Base-by-base conservation (phyloP, 441 rosid genomes). In the Biscutella laevigata region DNA sequence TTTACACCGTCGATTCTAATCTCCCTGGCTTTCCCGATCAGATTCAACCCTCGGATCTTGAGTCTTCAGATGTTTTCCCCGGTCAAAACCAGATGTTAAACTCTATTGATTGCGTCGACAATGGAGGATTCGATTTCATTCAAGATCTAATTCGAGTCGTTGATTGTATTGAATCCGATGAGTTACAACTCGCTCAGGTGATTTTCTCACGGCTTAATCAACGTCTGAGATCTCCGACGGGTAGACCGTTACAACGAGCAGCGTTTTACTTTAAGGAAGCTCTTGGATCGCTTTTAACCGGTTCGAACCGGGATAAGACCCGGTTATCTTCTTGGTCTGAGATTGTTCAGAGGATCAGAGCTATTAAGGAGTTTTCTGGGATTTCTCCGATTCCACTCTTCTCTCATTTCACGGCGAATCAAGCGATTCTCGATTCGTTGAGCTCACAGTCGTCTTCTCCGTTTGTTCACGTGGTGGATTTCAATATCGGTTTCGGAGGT, bases 341-440 rank as follows among this genome's bases (percentile, higher is more conserved):
- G 30, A 76, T 84, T 7, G 81, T 92, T 28, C 92, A 88, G 36
- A 82, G 77, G 7, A 79, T 92, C 35, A 62, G 66, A 33, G 84
- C 95, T 4, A 74, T 82, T 64, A 84, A 78, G 63, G 83, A 77
- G 49, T 92, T 74, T 63, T 80, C 83, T 38, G 83, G 68, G 4
- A 68, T 82, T 30, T 88, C 96, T 10, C 98, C 96, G 7, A 81
- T 92, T 17, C 89, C 96, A 50, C 82, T 92, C 78, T 92, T 92
- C 61, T 69, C 81, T 8, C 94, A 88, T 54, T 84, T 88, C 77
- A 88, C 89, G 5, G 68, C 86, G 14, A 86, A 78, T 51, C 98
- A 92, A 75, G 92, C 89, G 3, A 74, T 92, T 36, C 80, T 88
- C 3, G 99, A 92, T 12, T 66, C 92, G 2, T 41, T 92, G 0